Evolutionary conservation across 345 rosid genomes (phyloP), one percentile per base, ranked within the genome.

Genomic region (Reutealis trisperma): DNA sequence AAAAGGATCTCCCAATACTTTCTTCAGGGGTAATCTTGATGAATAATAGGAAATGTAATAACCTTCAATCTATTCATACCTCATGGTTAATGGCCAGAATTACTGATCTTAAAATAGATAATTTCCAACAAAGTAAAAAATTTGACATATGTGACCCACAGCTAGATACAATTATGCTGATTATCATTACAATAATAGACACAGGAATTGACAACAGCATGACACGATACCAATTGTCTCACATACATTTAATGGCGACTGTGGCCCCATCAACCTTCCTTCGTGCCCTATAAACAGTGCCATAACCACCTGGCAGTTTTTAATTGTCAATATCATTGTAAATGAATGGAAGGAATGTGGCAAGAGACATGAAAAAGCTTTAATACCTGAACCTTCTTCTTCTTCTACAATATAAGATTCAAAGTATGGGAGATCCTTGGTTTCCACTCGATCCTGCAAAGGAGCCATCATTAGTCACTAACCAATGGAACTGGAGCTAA

Each of bases 311-410:
- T 96, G 85, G 80, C 75, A 83, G 75, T 81, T 70, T n/a, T 79
- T 80, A 32, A 71, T 60, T 18, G 70, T 73, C 72, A 77, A 61
- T 42, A 75, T 72, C 44, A 45, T 10, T 45, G n/a, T 32, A 21
- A 66, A 54, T 10, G 7, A 19, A 52, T 34, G 34, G 65, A 25
- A 21, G 30, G 45, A 37, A 74, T 61, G 71, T 45, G 19, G 61
- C 63, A 47, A 60, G 21, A 59, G 34, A 59, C 41, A 15, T 7
- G 21, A 25, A 37, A 72, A 71, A 67, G 32, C 49, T 70, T 25
- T 51, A 52, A 41, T 89, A 92, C 99, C 98, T 85, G 99, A 93
- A 66, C 97, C 99, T 80, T 91, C 99, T 84, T 93, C 94, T 78
- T 87, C 95, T 85, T 90, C 92, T 30, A 92, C 88, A 62, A 82